A percentile compares a stretch with the other conserved stretches of the same genome.
These are phyloP conservation scores for Rhododendron griersonianum DNA, from an alignment of 148 eudicot species.

Conservation along the genomic window DNA sequence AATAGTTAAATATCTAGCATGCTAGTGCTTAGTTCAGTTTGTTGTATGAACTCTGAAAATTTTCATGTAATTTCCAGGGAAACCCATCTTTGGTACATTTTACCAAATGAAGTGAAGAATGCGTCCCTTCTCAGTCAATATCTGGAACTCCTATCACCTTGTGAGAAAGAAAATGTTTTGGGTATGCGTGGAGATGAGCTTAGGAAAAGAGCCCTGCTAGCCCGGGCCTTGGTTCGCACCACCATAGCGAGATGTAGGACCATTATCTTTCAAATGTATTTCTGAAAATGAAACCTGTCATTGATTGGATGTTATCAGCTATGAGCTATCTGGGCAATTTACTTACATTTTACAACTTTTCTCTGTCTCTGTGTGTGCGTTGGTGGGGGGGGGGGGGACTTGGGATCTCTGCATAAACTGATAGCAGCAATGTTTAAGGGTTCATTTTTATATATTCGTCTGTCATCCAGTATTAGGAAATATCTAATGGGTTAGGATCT, in stretches of 20 bases:
- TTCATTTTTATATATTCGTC: background rate
- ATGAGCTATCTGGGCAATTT: background rate
- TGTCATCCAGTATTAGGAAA: background rate
- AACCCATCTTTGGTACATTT: constrained; percentile 75
- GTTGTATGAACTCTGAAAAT: background rate
- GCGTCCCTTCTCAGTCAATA: constrained; percentile 48
- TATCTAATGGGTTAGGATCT: too few species aligned
- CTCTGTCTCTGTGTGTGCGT: too few species aligned
- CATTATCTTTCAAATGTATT: background rate
- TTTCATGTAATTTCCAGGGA: constrained; percentile 45
- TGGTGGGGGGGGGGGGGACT: too few species aligned
- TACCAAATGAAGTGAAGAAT: constrained; percentile 66
- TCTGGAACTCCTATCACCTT: constrained; percentile 59
- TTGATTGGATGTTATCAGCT: background rate
- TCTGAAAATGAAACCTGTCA: background rate
- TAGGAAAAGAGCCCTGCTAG: constrained; percentile 61
- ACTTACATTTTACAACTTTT: background rate
- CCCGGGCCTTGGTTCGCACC: constrained; percentile 85
- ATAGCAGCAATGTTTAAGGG: background rate
- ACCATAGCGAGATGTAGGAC: constrained; percentile 82
- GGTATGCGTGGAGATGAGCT: constrained; percentile 44
- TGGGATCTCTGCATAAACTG: background rate
- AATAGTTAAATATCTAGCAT: background rate
- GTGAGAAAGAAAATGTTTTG: constrained; percentile 58
- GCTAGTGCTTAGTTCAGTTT: background rate